A percentile compares a stretch with the other conserved stretches of the same genome.
These are phyloP conservation scores for Penicillium canariense DNA, from an alignment of 495 filamentous ascomycete species.

Conservation along the genomic window DNA sequence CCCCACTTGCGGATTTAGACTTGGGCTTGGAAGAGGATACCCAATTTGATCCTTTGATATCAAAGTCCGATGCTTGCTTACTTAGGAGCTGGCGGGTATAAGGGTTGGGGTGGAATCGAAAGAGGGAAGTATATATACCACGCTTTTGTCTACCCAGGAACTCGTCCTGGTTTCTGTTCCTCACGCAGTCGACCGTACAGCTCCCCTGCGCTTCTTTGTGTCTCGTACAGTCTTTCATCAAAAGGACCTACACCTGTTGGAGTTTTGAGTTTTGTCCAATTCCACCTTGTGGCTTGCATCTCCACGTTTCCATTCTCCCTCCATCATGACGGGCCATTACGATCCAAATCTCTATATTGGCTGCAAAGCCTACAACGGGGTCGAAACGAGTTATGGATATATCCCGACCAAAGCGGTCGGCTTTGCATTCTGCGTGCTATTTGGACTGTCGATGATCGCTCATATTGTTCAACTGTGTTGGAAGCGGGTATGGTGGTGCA, in stretches of 20 bases:
- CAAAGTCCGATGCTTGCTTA: too few species aligned
- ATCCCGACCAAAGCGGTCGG: constrained; percentile 52
- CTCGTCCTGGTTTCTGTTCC: too few species aligned
- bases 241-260: too few species aligned
- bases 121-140: too few species aligned
- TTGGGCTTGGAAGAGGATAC: neutral
- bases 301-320: neutral
- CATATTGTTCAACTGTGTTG: constrained; percentile 49
- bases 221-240: too few species aligned
- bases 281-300: neutral
- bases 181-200: too few species aligned
- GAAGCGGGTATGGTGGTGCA: constrained; percentile 55
- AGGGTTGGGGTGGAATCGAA: too few species aligned
- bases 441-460: constrained; percentile 47
- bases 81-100: too few species aligned
- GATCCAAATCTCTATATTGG: constrained; percentile 3
- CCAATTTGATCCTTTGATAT: too few species aligned
- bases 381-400: constrained; percentile 51
- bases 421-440: constrained; percentile 52
- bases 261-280: neutral
- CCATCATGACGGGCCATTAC: neutral
- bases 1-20: neutral
- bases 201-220: too few species aligned
- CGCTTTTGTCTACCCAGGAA: too few species aligned
- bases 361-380: constrained; percentile 32